These are phyloP conservation scores for Stachybotrys chlorohalonatus DNA, from an alignment of 2,329 filamentous ascomycete genomes.

Conservation along the genomic window DNA sequence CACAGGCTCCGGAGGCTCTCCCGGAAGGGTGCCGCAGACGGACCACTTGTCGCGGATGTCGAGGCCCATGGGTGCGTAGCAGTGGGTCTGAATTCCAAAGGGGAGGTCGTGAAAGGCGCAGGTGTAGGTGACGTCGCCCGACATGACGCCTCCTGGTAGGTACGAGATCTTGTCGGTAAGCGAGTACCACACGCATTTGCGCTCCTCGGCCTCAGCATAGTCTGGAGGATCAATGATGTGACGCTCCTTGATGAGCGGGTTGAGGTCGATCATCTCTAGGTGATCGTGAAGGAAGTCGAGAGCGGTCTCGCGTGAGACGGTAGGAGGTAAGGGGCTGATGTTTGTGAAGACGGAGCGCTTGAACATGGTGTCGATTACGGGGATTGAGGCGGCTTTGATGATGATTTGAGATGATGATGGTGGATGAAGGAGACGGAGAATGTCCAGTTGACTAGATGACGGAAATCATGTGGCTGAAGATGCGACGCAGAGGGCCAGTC, in stretches of 20 bases:
- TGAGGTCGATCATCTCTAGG: conserved; percentile 77
- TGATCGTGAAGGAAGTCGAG: conserved; percentile 71
- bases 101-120: conserved; percentile 70
- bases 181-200: conserved; percentile 65
- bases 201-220: conserved; percentile 62
- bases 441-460: background rate
- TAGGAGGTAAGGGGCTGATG: conserved; percentile 65
- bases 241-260: conserved; percentile 70
- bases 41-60: conserved; percentile 74
- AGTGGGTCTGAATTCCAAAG: conserved; percentile 70
- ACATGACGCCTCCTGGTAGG: conserved; percentile 55
- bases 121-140: conserved; percentile 66
- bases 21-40: conserved; percentile 61
- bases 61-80: conserved; percentile 73
- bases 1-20: conserved; percentile 54
- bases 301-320: conserved; percentile 60
- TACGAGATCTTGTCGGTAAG: conserved; percentile 71
- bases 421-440: background rate
- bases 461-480: no score
- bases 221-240: conserved; percentile 58
- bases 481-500: no score
- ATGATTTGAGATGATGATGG: background rate
- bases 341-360: conserved; percentile 66
- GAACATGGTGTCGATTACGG: conserved; percentile 42
- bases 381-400: conserved; percentile 3